These are phyloP conservation scores for Aspergillus sclerotialis DNA, from an alignment of 2,329 filamentous ascomycete species.

Conservation along the genomic window DNA sequence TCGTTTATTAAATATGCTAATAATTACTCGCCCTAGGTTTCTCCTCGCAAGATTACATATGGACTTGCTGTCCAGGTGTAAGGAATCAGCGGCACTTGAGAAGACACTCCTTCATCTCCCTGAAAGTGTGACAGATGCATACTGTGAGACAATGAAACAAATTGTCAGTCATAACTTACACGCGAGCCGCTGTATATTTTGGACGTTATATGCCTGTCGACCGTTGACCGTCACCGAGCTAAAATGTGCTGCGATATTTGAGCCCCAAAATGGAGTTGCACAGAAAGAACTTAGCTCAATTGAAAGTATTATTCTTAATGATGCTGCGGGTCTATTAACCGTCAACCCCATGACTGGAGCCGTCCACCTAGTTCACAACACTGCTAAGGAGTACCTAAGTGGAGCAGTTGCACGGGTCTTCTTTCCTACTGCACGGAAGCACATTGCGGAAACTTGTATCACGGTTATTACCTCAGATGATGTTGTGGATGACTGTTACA, in stretches of 20 bases:
- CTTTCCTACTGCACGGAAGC: conserved; percentile 20
- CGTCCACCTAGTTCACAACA: conserved; percentile 23
- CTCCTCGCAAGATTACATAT: conserved; percentile 22
- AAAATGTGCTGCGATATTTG: conserved; percentile 10
- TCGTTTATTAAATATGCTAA: no score
- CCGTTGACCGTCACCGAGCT: conserved; percentile 20
- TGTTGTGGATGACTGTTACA: conserved; percentile 25
- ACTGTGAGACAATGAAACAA: conserved; percentile 24
- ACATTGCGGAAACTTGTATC: conserved; percentile 24
- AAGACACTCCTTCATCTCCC: conserved; percentile 18
- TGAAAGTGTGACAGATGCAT: conserved; percentile 20
- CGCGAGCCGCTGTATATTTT: conserved; percentile 19
- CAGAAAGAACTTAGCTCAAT: conserved; percentile 7
- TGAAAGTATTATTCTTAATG: conserved; percentile 10
- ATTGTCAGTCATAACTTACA: conserved; percentile 15
- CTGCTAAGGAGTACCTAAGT: conserved; percentile 22
- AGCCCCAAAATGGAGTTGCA: not conserved
- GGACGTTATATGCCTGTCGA: conserved; percentile 19
- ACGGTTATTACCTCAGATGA: conserved; percentile 21
- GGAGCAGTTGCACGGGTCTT: conserved; percentile 21
- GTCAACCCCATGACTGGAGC: conserved; percentile 18
- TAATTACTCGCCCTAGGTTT: no score
- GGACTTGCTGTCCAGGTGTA: conserved; percentile 19
- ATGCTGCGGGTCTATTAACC: conserved; percentile 17
- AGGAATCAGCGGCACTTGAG: conserved; percentile 14